These are phyloP conservation scores for Eustoma russellianum DNA, from an alignment of 257 asterid genomes.

Conservation along the genomic window DNA sequence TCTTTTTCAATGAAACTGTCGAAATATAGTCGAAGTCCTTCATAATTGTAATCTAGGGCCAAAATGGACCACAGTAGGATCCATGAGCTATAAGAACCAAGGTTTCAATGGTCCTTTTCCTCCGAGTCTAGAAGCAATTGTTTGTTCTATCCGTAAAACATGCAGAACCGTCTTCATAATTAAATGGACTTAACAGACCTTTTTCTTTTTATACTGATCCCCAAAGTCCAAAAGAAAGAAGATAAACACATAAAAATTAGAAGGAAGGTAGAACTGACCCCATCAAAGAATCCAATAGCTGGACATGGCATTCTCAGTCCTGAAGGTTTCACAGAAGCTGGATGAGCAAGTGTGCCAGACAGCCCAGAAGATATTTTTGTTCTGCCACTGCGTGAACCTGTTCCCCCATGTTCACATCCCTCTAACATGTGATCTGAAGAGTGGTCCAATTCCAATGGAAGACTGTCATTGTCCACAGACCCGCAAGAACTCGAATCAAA, in stretches of 20 bases:
- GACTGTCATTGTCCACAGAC: conserved; percentile 33
- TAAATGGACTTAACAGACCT: too few relatives aligned
- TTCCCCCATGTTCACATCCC: conserved; percentile 24
- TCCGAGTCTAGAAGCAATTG: too few relatives aligned
- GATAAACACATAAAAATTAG: neutral
- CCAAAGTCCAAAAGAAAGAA: too few relatives aligned
- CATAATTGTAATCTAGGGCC: too few relatives aligned
- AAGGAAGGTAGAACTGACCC: conserved; percentile 48
- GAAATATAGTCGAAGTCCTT: too few relatives aligned
- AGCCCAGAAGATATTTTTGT: conserved; percentile 32
- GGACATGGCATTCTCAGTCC: conserved; percentile 94
- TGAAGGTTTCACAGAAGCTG: conserved; percentile 56
- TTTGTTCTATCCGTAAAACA: too few relatives aligned
- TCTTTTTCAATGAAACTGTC: too few relatives aligned
- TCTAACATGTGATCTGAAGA: conserved; percentile 30
- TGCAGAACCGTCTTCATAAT: too few relatives aligned
- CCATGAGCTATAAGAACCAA: too few relatives aligned
- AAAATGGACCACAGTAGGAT: too few relatives aligned
- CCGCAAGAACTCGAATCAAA: conserved; percentile 46
- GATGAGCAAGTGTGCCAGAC: conserved; percentile 25
- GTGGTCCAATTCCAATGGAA: conserved; percentile 21
- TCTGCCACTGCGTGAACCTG: conserved; percentile 18
- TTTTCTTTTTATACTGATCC: neutral
- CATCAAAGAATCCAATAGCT: conserved; percentile 88
- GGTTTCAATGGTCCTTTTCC: too few relatives aligned